Base-by-base conservation (phyloP, 1,139 yeast species). In the Diutina scorzettiae region DNA sequence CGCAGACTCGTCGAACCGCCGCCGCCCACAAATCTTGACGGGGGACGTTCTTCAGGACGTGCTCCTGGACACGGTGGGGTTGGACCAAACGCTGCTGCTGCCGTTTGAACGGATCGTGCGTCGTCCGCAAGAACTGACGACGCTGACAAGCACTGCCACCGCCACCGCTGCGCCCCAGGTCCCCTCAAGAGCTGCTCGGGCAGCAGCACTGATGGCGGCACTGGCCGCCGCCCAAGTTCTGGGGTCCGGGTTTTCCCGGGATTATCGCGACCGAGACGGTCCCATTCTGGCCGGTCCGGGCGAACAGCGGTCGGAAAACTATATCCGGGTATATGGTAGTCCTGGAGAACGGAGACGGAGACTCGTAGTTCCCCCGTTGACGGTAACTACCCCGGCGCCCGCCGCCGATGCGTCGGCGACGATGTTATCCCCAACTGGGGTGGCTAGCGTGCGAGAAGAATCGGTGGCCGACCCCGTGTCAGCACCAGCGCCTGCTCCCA, bases 31-130 rank as follows among this genome's bases (percentile, higher is more conserved):
- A 23, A 64, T 68, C 11, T 53, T 66, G 27, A 65, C 62, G 8
- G 68, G 62, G 9, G 71, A 66, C 37, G 66, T 62, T 4, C 52
- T 61, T n/a, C 72, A 65, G 44, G 60, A 62, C 40, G 57, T 66
- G 31, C 43, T 63, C 46, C 62, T 66, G 2, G 55, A 58, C 19
- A 53, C 53, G 20, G 33, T 30, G 19, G 53, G 62, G 2, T 49
- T 49, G 5, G 21, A 31, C 20, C 20, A 9, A 9, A 16, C 17
- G 6, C 25, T 8, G 14, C 18, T 30, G 27, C 18, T 29, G 33
- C 34, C 41, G 6, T 34, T 34, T 14, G 28, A 34, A 7, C 39
- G 39, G 11, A 34, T 34, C 11, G 19, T 30, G 11, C 27, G 39
- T 8, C 39, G 39, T 7, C 25, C 14, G 8, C 28, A 34, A 16